Evolutionary conservation across 371 early-diverging fungal species (phyloP).

Genomic region (Mortierella sp.): DNA sequence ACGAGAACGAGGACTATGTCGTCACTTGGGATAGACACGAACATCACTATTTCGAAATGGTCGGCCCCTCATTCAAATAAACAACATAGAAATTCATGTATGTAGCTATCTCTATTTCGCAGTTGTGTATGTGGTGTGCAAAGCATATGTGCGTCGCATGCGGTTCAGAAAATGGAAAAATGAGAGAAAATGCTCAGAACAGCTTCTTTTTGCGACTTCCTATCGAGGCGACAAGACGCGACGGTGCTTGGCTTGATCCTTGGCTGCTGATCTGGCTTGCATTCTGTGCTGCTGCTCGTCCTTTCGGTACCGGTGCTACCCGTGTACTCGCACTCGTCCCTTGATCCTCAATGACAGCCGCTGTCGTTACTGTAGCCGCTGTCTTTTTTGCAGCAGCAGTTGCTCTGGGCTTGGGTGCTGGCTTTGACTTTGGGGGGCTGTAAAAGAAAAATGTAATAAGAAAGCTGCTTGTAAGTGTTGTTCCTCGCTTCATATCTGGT

Average conservation of each 20-base stretch:
- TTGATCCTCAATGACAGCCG: background rate
- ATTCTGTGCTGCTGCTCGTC: conserved; percentile 9
- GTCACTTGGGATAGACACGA: conserved; percentile 29
- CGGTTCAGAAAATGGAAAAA: background rate
- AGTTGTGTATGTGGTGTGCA: too few species aligned
- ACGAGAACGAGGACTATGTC: conserved; percentile 4
- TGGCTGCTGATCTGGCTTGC: conserved; percentile 25
- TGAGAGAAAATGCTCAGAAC: background rate
- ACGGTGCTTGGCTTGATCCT: conserved; percentile 22
- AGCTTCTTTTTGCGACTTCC: conserved; percentile 51
- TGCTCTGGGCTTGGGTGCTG: conserved; percentile 16
- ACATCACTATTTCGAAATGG: conserved; percentile 15
- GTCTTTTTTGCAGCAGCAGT: conserved; percentile 17
- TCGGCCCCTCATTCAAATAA: background rate
- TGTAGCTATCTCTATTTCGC: too few species aligned
- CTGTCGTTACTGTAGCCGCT: too few species aligned
- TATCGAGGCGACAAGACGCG: conserved; percentile 39
- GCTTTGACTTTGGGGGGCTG: conserved; percentile 31
- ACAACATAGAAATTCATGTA: too few species aligned
- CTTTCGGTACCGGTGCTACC: background rate
- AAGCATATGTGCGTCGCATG: too few species aligned
- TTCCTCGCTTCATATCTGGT: background rate
- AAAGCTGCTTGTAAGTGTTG: background rate
- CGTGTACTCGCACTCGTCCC: conserved; percentile 2
- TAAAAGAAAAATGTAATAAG: background rate